Base-by-base conservation (phyloP, 2,329 filamentous ascomycete genomes). In the Fusarium sp. region DNA sequence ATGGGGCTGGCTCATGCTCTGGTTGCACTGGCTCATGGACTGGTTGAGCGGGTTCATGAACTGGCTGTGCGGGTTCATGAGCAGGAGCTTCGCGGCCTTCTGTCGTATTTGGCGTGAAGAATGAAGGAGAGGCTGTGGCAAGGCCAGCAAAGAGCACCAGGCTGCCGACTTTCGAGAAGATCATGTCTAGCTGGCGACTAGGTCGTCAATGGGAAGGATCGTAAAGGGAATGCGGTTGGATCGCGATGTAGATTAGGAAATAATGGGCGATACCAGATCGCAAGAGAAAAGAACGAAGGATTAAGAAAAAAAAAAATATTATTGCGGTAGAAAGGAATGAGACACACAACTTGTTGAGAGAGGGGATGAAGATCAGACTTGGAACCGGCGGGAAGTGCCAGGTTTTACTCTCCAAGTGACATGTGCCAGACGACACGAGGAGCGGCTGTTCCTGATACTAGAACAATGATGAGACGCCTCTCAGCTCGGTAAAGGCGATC, bases 221-320 rank as follows among this genome's bases (percentile, higher is more conserved):
- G n/a, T 33, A 35, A 9, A 40, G 4, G 18, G n/a, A 27, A 52
- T 54, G 38, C 18, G 9, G 40, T 33, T 69, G 35, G 14, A 20
- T 42, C 50, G 31, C 31, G 50, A 18, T 27, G 8, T 31, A 54
- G 42, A 69, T 59, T 31, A 50, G 35, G 54, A 65, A 47, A 29
- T 18, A 63, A n/a, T 59, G 25, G 10, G 70, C 70, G 70, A 73
- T 73, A 63, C 70, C 70, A 73, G 70, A 61, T 73, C 70, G 70
- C 70, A 33, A n/a, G 50, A 59, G 57, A 29, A 61, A 70, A 73
- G 47, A 52, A 29, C 27, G 47, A 52, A 52, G 10, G 27, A 52
- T 52, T 52, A 52, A 52, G 27, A 29, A 52, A 29, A 52, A 27
- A 52, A 31, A 3, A 27, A 52, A 31, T 3, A 31, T 13, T 52